These are phyloP conservation scores for Triangularia setosa DNA, from an alignment of 2,329 filamentous ascomycete species.

Conservation along the genomic window DNA sequence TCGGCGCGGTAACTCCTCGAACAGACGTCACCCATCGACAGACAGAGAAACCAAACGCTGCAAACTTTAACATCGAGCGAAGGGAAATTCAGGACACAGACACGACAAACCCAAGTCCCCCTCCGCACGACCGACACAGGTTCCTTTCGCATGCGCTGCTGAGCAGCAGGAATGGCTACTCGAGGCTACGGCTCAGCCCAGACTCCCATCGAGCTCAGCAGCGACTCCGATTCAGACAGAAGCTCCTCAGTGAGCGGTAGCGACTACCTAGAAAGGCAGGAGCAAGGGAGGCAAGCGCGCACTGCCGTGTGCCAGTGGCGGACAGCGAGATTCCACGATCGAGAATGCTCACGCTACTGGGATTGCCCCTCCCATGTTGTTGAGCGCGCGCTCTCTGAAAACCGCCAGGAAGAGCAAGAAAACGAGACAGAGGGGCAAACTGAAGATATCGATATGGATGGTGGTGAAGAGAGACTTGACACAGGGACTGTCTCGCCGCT, in stretches of 20 bases:
- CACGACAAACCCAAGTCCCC: neutral
- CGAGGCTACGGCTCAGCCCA: slow-evolving; percentile 25
- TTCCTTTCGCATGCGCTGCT: slow-evolving; percentile 8
- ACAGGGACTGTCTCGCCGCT: slow-evolving; percentile 14
- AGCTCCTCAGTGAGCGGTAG: slow-evolving; percentile 3
- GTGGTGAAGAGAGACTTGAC: neutral
- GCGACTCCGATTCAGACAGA: slow-evolving; percentile 24
- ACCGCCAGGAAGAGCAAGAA: slow-evolving; percentile 19
- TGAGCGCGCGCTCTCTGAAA: slow-evolving; percentile 36
- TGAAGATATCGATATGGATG: slow-evolving; percentile 2
- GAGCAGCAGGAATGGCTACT: slow-evolving; percentile 32
- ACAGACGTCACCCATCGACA: neutral
- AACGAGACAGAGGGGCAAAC: slow-evolving; percentile 2
- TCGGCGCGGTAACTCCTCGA: neutral
- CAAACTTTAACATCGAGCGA: neutral
- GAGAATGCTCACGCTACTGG: slow-evolving; percentile 45
- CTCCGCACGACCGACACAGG: neutral
- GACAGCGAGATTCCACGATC: slow-evolving; percentile 36
- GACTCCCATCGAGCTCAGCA: slow-evolving; percentile 14
- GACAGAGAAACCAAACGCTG: neutral
- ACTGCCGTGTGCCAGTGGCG: slow-evolving; percentile 36
- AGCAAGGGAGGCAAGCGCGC: neutral
- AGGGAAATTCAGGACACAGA: neutral
- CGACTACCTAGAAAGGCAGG: neutral
- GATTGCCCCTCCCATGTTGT: slow-evolving; percentile 47